These are phyloP conservation scores for Ceratobasidium papillatum DNA, from an alignment of 1,284 basidiomycete genomes.

Conservation along the genomic window DNA sequence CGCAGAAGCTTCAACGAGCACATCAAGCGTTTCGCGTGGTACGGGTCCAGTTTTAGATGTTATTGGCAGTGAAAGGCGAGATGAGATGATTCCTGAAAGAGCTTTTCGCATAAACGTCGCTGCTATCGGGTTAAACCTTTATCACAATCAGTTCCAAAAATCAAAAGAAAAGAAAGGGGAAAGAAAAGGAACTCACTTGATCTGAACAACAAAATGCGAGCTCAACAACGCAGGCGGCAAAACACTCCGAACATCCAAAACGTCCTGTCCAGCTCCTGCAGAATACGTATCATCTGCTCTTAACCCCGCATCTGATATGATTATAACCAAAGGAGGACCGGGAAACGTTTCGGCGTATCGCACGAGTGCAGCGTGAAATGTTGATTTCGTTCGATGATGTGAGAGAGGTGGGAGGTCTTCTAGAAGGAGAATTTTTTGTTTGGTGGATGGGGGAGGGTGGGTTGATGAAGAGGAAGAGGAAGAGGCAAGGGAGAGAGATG, in stretches of 20 bases:
- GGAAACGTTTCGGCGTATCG: slow-evolving; percentile 59
- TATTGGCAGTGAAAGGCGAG: slow-evolving; percentile 55
- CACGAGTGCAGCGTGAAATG: slow-evolving; percentile 78
- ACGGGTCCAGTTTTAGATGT: slow-evolving; percentile 52
- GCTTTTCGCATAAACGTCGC: slow-evolving; percentile 85
- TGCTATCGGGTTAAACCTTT: slow-evolving; percentile 91
- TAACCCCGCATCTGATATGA: slow-evolving; percentile 84
- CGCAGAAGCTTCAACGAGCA: slow-evolving; percentile 79
- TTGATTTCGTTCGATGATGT: slow-evolving; percentile 73
- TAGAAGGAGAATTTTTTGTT: slow-evolving; percentile 73
- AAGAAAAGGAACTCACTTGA: slow-evolving; percentile 63
- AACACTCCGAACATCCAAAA: slow-evolving; percentile 74
- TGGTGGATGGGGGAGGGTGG: slow-evolving; percentile 45
- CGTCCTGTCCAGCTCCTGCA: slow-evolving; percentile 58
- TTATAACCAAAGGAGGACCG: slow-evolving; percentile 74
- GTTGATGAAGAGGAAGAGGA: slow-evolving; percentile 47
- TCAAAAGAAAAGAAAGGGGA: not conserved
- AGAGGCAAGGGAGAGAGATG: slow-evolving; percentile 59
- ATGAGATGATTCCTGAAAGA: slow-evolving; percentile 69
- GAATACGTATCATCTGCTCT: slow-evolving; percentile 61
- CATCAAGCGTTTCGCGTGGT: slow-evolving; percentile 72
- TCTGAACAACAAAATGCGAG: slow-evolving; percentile 74
- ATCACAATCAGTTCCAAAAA: not conserved
- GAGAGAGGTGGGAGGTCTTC: slow-evolving; percentile 94
- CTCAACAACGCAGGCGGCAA: slow-evolving; percentile 67